Evolutionary conservation across 139 green algal species (phyloP).

Genomic region (Chlorella sorokiniana): DNA sequence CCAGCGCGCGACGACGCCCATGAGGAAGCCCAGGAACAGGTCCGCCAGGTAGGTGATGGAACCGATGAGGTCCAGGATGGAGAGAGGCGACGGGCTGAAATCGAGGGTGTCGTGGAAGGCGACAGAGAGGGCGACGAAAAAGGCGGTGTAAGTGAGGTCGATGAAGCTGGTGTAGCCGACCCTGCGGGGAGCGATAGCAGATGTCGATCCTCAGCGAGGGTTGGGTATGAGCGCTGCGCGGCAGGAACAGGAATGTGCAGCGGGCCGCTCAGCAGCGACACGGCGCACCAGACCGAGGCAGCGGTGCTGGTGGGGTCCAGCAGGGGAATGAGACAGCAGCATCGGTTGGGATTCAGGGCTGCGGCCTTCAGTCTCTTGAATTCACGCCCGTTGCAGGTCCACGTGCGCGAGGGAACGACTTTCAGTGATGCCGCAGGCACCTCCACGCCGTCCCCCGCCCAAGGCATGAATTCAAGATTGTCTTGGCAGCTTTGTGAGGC

Average conservation of each 20-base stretch:
- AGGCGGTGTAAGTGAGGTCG: conserved; percentile 35
- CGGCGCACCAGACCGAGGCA: not conserved
- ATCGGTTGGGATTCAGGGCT: not conserved
- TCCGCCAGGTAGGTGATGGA: conserved; percentile 27
- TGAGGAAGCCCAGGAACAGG: conserved; percentile 29
- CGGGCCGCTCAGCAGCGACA: not conserved
- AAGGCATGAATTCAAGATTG: too few relatives aligned
- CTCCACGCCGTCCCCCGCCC: too few relatives aligned
- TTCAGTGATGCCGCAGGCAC: not conserved
- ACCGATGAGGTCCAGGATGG: conserved; percentile 15
- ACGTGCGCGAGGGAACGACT: not conserved
- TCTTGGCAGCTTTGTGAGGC: too few relatives aligned
- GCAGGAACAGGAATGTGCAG: not conserved
- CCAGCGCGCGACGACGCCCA: conserved; percentile 31
- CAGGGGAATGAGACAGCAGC: not conserved
- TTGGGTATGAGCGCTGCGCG: too few relatives aligned
- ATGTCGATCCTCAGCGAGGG: not conserved
- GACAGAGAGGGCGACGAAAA: conserved; percentile 22
- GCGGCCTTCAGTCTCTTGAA: not conserved
- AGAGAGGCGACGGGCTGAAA: not conserved
- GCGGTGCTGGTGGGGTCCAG: not conserved
- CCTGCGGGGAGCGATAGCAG: not conserved
- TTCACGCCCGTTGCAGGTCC: not conserved
- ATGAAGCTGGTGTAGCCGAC: not conserved
- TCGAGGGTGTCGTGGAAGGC: conserved; percentile 25